Percentiles rank a stretch among this genome's conserved stretches.
phyloP scores from a whole-genome alignment of 2,329 filamentous ascomycete genomes.

The Pseudogymnoascus sp. region DNA sequence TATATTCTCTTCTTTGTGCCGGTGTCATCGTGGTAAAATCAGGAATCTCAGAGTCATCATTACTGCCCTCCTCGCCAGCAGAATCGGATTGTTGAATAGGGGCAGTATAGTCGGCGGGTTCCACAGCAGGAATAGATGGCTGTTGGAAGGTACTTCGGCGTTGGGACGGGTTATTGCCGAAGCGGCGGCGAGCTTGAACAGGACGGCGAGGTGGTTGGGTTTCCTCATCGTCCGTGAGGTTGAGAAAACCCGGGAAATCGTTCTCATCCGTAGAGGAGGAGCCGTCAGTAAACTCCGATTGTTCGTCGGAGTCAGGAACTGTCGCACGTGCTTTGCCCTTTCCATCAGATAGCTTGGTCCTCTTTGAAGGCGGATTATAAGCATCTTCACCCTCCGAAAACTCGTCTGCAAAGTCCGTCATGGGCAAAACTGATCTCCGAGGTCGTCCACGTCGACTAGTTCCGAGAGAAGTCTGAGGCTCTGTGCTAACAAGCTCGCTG shows the following conservation, averaged over 20 bases:
- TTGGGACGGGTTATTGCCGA: background rate
- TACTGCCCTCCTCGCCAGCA: background rate
- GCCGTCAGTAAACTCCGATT: constrained; percentile 8
- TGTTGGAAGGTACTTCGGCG: background rate
- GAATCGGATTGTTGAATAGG: background rate
- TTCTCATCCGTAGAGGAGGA: background rate
- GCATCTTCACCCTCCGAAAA: constrained; percentile 20
- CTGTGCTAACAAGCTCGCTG: constrained; percentile 13
- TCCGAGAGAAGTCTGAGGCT: background rate
- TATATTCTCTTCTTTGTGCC: constrained; percentile 28
- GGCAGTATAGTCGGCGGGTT: constrained; percentile 22
- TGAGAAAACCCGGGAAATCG: background rate
- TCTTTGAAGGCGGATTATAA: constrained; percentile 19
- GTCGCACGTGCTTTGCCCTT: constrained; percentile 22
- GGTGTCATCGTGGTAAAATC: constrained; percentile 18
- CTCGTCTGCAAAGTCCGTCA: constrained; percentile 15
- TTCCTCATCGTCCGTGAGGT: constrained; percentile 12
- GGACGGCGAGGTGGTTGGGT: constrained; percentile 25
- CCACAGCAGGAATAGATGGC: constrained; percentile 30
- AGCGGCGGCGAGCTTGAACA: constrained; percentile 18
- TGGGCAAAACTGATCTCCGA: constrained; percentile 10
- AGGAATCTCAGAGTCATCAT: constrained; percentile 9
- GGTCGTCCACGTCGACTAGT: background rate
- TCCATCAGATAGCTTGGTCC: constrained; percentile 17
- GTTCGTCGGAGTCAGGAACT: constrained; percentile 24